A percentile compares a stretch with the other conserved stretches of the same genome.
These are phyloP conservation scores for Phaeosphaeriaceae sp. DNA, from an alignment of 2,329 filamentous ascomycete species.

Conservation along the genomic window DNA sequence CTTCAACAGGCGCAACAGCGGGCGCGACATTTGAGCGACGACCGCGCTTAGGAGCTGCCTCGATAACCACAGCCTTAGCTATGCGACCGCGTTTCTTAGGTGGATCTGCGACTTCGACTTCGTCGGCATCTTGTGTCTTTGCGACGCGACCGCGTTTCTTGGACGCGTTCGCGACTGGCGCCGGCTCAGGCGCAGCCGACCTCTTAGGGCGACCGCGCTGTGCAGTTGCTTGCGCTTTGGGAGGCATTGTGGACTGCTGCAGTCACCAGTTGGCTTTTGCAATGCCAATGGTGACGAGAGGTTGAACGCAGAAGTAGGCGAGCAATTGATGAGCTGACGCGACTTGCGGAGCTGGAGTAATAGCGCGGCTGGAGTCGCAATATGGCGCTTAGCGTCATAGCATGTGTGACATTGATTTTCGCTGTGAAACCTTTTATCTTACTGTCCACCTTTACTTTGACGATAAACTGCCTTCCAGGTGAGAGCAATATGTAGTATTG, in stretches of 20 bases:
- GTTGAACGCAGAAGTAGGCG: background rate
- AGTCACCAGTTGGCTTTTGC: background rate
- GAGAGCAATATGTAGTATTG: background rate
- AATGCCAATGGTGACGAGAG: background rate
- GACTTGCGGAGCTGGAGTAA: background rate
- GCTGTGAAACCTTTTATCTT: no score
- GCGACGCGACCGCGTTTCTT: slow-evolving; percentile 28
- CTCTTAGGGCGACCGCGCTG: slow-evolving; percentile 19
- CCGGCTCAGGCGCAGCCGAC: slow-evolving; percentile 8
- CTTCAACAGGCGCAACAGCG: slow-evolving; percentile 5
- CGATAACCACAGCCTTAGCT: slow-evolving; percentile 14
- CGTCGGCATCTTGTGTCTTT: slow-evolving; percentile 4
- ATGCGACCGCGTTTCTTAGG: slow-evolving; percentile 34
- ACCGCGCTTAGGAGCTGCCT: slow-evolving; percentile 17
- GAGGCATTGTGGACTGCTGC: slow-evolving; percentile 15
- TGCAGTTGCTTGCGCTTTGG: slow-evolving; percentile 13
- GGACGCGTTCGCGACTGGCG: slow-evolving; percentile 9
- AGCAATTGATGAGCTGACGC: background rate
- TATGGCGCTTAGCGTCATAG: background rate
- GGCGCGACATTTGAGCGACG: slow-evolving; percentile 15
- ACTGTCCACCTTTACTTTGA: no score
- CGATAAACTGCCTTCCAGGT: background rate
- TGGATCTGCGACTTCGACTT: slow-evolving; percentile 6
- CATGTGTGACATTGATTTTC: background rate
- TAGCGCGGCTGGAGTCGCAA: background rate